Evolutionary conservation across 1,139 yeast genomes (phyloP).

Genomic region (Hyphopichia burtonii): DNA sequence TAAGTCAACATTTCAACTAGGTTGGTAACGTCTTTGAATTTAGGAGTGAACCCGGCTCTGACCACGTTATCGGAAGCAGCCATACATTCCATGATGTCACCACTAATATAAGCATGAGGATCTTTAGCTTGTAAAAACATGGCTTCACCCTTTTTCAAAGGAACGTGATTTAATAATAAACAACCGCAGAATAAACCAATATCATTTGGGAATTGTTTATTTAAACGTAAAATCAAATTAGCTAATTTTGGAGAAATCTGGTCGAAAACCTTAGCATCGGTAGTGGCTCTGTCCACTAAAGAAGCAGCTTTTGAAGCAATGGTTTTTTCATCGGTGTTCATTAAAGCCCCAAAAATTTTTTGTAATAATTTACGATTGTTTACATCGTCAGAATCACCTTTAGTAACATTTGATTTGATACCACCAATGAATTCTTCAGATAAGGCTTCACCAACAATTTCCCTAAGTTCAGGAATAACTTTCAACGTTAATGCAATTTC

Average conservation of each 20-base stretch:
- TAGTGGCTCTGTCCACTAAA: slow-evolving; percentile 61
- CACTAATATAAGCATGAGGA: slow-evolving; percentile 96
- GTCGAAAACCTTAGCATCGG: slow-evolving; percentile 49
- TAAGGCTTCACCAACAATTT: slow-evolving; percentile 63
- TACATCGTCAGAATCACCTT: slow-evolving; percentile 47
- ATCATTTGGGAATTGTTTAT: slow-evolving; percentile 88
- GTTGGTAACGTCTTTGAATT: slow-evolving; percentile 90
- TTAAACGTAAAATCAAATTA: slow-evolving; percentile 68
- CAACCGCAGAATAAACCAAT: slow-evolving; percentile 97
- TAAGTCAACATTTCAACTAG: slow-evolving; percentile 91
- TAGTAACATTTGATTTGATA: slow-evolving; percentile 43
- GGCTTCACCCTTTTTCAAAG: slow-evolving; percentile 87
- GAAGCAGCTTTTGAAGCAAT: slow-evolving; percentile 55
- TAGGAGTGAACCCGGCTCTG: slow-evolving; percentile 97
- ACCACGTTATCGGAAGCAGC: slow-evolving; percentile 98
- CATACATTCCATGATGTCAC: slow-evolving; percentile 98
- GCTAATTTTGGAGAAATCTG: slow-evolving; percentile 53
- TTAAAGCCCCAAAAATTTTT: slow-evolving; percentile 72
- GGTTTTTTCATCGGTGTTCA: slow-evolving; percentile 67
- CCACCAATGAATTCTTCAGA: slow-evolving; percentile 53
- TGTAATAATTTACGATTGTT: slow-evolving; percentile 66
- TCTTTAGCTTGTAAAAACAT: slow-evolving; percentile 96
- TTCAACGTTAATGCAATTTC: slow-evolving; percentile 68
- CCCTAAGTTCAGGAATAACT: slow-evolving; percentile 72
- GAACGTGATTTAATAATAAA: slow-evolving; percentile 83